Evolutionary conservation across 352 stramenopile genomes (phyloP), one percentile per base, ranked within the genome.

Genomic region (Phytophthora pini): DNA sequence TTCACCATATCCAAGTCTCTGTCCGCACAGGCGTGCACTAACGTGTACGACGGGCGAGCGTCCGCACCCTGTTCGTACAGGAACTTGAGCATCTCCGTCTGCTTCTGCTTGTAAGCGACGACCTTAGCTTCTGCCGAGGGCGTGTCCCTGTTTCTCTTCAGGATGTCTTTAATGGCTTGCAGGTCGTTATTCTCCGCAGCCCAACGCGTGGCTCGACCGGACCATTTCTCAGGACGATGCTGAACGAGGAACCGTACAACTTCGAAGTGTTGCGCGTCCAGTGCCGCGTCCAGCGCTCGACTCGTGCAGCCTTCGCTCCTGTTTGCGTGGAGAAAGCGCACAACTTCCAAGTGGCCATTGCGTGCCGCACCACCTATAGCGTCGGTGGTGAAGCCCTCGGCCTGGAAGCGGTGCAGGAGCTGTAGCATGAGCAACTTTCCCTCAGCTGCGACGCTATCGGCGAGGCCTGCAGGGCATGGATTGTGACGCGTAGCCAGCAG

Each of bases 11-110:
- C 73, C 20, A 90, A 50, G 46, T 90, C 70, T 3, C 65, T 54
- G n/a, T 68, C 67, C 15, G 70, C 55, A 32, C 69, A 76, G 15
- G 81, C 81, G 10, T 57, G 55, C 39, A 79, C 77, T 8, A 90
- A 65, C 54, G 74, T 84, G 48, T 78, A 79, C 15, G 81, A 70
- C 13, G 74, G 66, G 1, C 67, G 77, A 29, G 53, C 4, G 46
- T 82, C 77, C 9, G 70, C 59, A 13, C 74, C 66, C 44, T 77
- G 66, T 43, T 91, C 82, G 39, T 91, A 89, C 51, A 91, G 43
- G 29, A 79, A 70, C 47, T 66, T 73, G n/a, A 91, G 71, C 51
- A 89, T 73, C 36, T 85, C 74, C 15, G 45, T 41, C 46, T 82
- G 76, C 15, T 69, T 72, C 0, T 15, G 34, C 15, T 72, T 72